A percentile compares a stretch with the other conserved stretches of the same genome.
phyloP scores from a whole-genome alignment of 352 stramenopile genomes.

The Phytophthora boehmeriae region DNA sequence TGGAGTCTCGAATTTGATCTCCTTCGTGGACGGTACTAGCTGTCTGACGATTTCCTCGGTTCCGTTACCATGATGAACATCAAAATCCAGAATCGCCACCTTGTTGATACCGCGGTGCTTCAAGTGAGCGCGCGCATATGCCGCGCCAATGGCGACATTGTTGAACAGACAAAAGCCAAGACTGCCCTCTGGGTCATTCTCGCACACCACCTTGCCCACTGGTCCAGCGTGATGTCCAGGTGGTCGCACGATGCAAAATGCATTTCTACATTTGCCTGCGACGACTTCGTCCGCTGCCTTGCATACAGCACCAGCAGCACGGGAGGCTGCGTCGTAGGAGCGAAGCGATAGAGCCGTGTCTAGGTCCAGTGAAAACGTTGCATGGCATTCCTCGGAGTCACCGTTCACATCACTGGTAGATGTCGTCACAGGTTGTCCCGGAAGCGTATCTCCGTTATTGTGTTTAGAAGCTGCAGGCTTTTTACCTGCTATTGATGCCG shows the following conservation, averaged over 20 bases:
- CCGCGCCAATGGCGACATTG: constrained; percentile 97
- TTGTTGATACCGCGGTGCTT: constrained; percentile 91
- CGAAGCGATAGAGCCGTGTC: constrained; percentile 84
- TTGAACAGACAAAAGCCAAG: constrained; percentile 98
- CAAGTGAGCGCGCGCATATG: constrained; percentile 95
- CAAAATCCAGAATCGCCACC: constrained; percentile 98
- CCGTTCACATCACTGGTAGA: constrained; percentile 5
- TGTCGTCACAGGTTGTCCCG: constrained; percentile 2
- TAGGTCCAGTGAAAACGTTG: constrained; percentile 58
- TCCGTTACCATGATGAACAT: constrained; percentile 99
- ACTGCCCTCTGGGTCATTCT: constrained; percentile 89
- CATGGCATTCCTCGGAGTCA: constrained; percentile 44
- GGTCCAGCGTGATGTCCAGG: constrained; percentile 97
- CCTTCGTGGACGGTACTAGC: constrained; percentile 88
- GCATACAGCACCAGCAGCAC: constrained; percentile 85
- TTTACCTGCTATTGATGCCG: constrained; percentile 18
- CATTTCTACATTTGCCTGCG: constrained; percentile 91
- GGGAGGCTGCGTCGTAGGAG: constrained; percentile 78
- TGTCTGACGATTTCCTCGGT: constrained; percentile 96
- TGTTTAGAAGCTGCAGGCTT: constrained; percentile 21
- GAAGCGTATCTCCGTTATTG: constrained; percentile 14
- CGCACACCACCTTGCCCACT: constrained; percentile 92
- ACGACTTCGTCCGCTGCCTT: constrained; percentile 88
- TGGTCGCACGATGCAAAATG: constrained; percentile 96
- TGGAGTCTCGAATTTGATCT: constrained; percentile 85